Conservation (phyloP, 1,284 basidiomycete species). For the Ceratobasidium theobromae region DNA sequence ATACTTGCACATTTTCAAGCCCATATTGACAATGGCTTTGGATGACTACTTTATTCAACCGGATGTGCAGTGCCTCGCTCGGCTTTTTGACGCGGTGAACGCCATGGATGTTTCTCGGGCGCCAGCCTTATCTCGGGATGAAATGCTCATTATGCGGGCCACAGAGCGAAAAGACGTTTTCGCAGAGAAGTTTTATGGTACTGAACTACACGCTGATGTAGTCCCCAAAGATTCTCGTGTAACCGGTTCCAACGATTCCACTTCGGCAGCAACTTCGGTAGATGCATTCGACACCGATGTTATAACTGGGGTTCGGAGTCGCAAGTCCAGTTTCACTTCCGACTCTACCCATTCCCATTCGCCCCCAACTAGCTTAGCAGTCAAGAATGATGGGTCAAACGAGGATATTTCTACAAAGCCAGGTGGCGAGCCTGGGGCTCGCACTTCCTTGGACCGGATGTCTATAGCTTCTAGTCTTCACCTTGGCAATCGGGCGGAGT, state of each 20-base stretch:
- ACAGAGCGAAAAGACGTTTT: conserved; percentile 93
- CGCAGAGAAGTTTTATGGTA: conserved; percentile 64
- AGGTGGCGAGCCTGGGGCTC: conserved; percentile 6
- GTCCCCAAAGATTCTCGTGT: conserved; percentile 3
- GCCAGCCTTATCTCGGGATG: conserved; percentile 73
- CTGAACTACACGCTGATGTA: conserved; percentile 21
- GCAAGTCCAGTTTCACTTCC: conserved; percentile 21
- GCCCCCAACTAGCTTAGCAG: conserved; percentile 13
- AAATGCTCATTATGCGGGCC: conserved; percentile 86
- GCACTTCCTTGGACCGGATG: conserved; percentile 24
- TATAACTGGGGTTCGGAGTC: conserved; percentile 7
- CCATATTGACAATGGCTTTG: conserved; percentile 88
- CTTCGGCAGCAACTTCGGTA: conserved; percentile 2
- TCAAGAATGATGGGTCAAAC: conserved; percentile 20
- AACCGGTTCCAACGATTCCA: neutral
- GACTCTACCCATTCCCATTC: conserved; percentile 22
- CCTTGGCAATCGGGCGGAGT: neutral
- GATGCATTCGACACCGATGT: conserved; percentile 16
- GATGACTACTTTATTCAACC: conserved; percentile 93
- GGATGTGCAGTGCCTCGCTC: conserved; percentile 82
- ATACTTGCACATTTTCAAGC: conserved; percentile 99
- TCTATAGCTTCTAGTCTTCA: conserved; percentile 16
- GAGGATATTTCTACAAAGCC: conserved; percentile 21
- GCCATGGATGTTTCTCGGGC: conserved; percentile 82
- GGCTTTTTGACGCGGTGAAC: conserved; percentile 91